These are phyloP conservation scores for Aegle marmelos DNA, from an alignment of 345 rosid genomes.

Conservation along the genomic window DNA sequence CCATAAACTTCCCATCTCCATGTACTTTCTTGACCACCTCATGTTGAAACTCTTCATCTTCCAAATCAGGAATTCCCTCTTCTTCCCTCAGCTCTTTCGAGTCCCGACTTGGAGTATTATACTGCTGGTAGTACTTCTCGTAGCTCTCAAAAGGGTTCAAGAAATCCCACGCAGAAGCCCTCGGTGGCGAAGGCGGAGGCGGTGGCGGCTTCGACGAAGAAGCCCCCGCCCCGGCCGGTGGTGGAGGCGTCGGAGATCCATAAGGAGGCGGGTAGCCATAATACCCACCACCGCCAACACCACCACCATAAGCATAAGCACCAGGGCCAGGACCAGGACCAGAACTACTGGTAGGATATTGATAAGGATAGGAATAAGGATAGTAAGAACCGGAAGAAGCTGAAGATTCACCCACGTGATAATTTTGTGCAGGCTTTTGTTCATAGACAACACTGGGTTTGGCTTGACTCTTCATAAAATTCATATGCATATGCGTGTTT, in stretches of 20 bases:
- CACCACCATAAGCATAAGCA: slow-evolving; percentile 28
- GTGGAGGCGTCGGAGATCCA: slow-evolving; percentile 22
- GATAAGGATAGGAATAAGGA: slow-evolving; percentile 29
- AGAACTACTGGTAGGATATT: slow-evolving; percentile 17
- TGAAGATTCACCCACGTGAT: slow-evolving; percentile 60
- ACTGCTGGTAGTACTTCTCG: slow-evolving; percentile 46
- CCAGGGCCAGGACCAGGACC: slow-evolving; percentile 20
- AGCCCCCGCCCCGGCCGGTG: slow-evolving; percentile 18
- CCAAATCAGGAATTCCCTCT: slow-evolving; percentile 97
- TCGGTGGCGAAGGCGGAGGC: slow-evolving; percentile 80
- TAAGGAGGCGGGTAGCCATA: slow-evolving; percentile 33
- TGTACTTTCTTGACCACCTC: slow-evolving; percentile 76
- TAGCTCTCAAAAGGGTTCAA: slow-evolving; percentile 55
- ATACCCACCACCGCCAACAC: slow-evolving; percentile 30
- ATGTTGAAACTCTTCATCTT: slow-evolving; percentile 61
- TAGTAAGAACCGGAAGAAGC: slow-evolving; percentile 38
- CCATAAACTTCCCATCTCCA: slow-evolving; percentile 41
- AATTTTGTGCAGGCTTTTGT: slow-evolving; percentile 56
- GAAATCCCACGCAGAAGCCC: slow-evolving; percentile 73
- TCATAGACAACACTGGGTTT: slow-evolving; percentile 57
- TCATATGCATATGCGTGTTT: slow-evolving; percentile 40
- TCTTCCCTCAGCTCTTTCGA: slow-evolving; percentile 78
- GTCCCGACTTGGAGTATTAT: slow-evolving; percentile 61
- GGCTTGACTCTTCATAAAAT: slow-evolving; percentile 72
- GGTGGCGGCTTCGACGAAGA: slow-evolving; percentile 68